Percentiles rank a stretch among this genome's conserved stretches.
Conservation (phyloP, 1,139 yeast genomes). For the Geotrichum australiense region DNA sequence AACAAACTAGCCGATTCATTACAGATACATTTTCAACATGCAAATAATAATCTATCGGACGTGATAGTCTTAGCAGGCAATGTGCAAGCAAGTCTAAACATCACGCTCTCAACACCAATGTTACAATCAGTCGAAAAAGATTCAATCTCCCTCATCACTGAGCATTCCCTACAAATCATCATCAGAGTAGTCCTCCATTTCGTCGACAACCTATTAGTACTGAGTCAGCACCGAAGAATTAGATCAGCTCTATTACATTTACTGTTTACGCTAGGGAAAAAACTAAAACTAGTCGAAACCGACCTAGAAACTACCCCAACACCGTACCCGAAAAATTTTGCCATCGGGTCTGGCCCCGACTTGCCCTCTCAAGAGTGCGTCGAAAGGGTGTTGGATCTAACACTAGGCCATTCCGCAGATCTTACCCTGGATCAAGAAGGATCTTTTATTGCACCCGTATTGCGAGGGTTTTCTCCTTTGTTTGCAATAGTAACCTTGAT, state of each 20-base stretch:
- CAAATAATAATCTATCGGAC: constrained; percentile 7
- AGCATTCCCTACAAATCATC: constrained; percentile 43
- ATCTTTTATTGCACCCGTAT: constrained; percentile 81
- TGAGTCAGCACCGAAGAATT: constrained; percentile 58
- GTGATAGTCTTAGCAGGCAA: constrained; percentile 3
- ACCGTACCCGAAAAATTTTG: constrained; percentile 35
- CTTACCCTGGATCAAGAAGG: constrained; percentile 69
- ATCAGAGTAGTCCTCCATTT: constrained; percentile 59
- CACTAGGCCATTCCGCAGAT: constrained; percentile 32
- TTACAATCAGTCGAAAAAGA: not conserved
- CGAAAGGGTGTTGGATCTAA: constrained; percentile 48
- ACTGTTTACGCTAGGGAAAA: constrained; percentile 29
- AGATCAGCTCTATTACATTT: constrained; percentile 54
- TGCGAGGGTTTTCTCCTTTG: constrained; percentile 59
- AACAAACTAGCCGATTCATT: constrained; percentile 8
- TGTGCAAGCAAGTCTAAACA: not conserved
- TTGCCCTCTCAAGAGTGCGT: constrained; percentile 43
- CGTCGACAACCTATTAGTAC: constrained; percentile 58
- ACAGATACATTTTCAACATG: constrained; percentile 6
- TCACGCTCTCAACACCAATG: constrained; percentile 1
- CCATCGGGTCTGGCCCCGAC: constrained; percentile 33
- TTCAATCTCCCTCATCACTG: constrained; percentile 33
- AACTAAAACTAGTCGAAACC: constrained; percentile 22
- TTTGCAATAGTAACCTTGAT: constrained; percentile 63
- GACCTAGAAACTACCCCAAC: not conserved